Base-by-base conservation (phyloP, 2,329 filamentous ascomycete genomes). In the Dothideomycetes sp. region DNA sequence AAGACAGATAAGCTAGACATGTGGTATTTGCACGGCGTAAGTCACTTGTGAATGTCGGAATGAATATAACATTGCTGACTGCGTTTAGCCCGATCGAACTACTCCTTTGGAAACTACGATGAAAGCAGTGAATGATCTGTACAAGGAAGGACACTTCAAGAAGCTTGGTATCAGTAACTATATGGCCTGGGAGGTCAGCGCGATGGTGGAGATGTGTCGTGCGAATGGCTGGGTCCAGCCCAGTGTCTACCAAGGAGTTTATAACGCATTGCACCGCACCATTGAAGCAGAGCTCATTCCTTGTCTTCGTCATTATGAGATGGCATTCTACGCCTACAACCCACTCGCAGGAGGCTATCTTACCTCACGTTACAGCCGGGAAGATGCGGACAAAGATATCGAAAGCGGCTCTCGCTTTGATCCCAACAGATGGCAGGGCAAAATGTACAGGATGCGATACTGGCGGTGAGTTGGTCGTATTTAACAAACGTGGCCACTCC, bases 111-210 rank as follows among this genome's bases (percentile, higher is more conserved):
- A 65, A 36, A 61, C 64, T 4, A 70, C 69, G 1, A 53, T 72
- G n/a, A 51, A 55, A 5, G 66, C 58, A 18, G 62, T 73, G 24
- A 60, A 73, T 46, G 51, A 60, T 4, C 55, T 73, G 1, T 54
- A 68, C 51, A 46, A 62, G 17, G 59, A 66, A 36, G 69, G 69
- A 0, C 56, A 58, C 18, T 70, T 72, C 47, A 51, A 52, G n/a
- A 51, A 58, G 1, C 61, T 67, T 24, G 68, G 65, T 0, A 52
- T 72, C 31, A 62, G 57, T 41, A 72, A 72, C 46, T 71, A 60
- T 45, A 54, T 56, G 49, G 51, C 63, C 0, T 64, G 61, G 56
- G 66, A 72, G 45, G 65, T 72, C 0, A 64, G 64, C 0, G 55
- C 65, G 44, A 65, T 73, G 17, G 62, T 60, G 42, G 62, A 68